Evolutionary conservation across 2,329 filamentous ascomycete genomes (phyloP).

Genomic region (Byssoonygena ceratinophila): DNA sequence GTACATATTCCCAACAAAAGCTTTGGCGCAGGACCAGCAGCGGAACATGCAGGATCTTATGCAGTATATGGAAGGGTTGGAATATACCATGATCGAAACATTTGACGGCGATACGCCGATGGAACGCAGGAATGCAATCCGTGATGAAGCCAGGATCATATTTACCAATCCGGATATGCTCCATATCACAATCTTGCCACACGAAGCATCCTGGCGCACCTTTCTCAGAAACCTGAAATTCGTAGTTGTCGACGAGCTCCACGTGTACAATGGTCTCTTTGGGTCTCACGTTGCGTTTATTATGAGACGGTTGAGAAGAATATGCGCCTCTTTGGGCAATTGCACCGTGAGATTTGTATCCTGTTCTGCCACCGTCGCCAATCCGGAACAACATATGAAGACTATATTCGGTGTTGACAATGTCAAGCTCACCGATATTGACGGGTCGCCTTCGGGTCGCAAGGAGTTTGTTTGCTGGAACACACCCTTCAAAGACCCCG

Average conservation of each 20-base stretch:
- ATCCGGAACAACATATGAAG: conserved; percentile 82
- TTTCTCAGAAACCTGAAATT: conserved; percentile 84
- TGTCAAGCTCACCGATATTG: conserved; percentile 73
- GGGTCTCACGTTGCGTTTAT: conserved; percentile 90
- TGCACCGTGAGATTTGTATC: conserved; percentile 77
- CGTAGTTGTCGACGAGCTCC: conserved; percentile 83
- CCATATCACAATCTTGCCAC: conserved; percentile 82
- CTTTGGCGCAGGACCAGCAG: conserved; percentile 85
- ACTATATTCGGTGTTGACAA: conserved; percentile 84
- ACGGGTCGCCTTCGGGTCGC: conserved; percentile 81
- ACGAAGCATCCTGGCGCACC: conserved; percentile 77
- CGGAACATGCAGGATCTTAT: conserved; percentile 79
- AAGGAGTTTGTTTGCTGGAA: conserved; percentile 99
- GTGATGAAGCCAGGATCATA: conserved; percentile 81
- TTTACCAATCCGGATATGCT: conserved; percentile 99
- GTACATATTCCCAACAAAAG: conserved; percentile 98
- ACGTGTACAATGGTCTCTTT: conserved; percentile 92
- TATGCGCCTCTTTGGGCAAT: conserved; percentile 87
- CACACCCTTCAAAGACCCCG: conserved; percentile 82
- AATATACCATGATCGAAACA: conserved; percentile 72
- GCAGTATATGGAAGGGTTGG: conserved; percentile 64
- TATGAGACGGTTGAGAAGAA: conserved; percentile 75
- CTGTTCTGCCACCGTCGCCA: conserved; percentile 91
- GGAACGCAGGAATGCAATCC: conserved; percentile 62
- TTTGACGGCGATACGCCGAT: conserved; percentile 94